Evolutionary conservation across 225 moss, liverwort and hornwort species (phyloP).

Genomic region (Neckera pumila): DNA sequence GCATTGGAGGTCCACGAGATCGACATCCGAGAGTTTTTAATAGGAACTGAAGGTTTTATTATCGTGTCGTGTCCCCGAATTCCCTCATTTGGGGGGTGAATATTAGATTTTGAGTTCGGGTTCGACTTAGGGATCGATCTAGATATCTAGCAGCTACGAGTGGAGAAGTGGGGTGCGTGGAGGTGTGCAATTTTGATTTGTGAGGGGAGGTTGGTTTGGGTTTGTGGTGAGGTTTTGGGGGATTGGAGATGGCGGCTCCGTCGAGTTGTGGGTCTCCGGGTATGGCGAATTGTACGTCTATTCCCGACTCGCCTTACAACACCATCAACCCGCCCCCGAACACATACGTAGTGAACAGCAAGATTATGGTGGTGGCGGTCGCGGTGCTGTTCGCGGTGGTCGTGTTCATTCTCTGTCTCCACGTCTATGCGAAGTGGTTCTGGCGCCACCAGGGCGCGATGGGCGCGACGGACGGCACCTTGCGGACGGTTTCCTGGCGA

Average conservation of each 20-base stretch:
- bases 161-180: background rate
- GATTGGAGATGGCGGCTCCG: background rate
- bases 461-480: background rate
- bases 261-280: background rate
- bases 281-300: background rate
- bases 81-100: background rate
- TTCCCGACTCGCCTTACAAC: background rate
- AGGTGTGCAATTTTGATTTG: background rate
- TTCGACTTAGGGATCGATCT: background rate
- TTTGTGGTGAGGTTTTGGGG: background rate
- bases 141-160: background rate
- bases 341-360: slow-evolving; percentile 38
- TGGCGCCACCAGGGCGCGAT: slow-evolving; percentile 23
- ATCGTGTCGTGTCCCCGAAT: background rate
- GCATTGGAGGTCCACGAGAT: background rate
- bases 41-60: background rate
- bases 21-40: background rate
- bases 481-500: slow-evolving; percentile 18
- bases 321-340: background rate
- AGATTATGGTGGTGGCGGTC: slow-evolving; percentile 68
- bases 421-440: slow-evolving; percentile 74
- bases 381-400: slow-evolving; percentile 58
- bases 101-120: background rate
- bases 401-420: slow-evolving; percentile 52
- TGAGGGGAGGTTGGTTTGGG: background rate